Evolutionary conservation across 495 filamentous ascomycete species (phyloP), one percentile per base, ranked within the genome.

Genomic region (Aspergillus baeticus): DNA sequence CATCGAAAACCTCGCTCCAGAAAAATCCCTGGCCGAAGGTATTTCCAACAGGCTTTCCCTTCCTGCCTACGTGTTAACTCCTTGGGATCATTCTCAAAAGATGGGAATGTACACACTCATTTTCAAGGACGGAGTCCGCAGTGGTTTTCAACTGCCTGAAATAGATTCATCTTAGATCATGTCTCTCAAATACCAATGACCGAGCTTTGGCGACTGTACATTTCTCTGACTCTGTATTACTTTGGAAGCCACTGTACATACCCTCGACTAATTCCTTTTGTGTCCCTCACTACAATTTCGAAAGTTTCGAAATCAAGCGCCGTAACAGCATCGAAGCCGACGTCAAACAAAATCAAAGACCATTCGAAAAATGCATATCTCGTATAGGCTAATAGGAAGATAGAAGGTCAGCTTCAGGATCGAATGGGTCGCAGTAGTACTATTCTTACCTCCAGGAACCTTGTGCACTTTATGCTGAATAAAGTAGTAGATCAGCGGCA

Each of bases 381-480:
- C n/a, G 94, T 98, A 69, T 99, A 99, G 20, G 94, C 94, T 97
- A 63, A 26, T 20, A 18, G 13, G 23, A 18, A 14, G 35, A 14
- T 3, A 10, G 15, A 50, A 8, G 0, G 31, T 57, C 35, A 57
- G 10, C n/a, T 43, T 43, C 21, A 14, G 26, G 7, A 21, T 18
- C 8, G 8, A 17, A 5, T 3, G 21, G 22, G 7, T 10, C 20
- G 23, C 20, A 42, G 21, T 21, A 26, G 2, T 35, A 51, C 8
- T 29, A 4, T 51, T 70, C 85, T 75, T 78, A 98, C 94, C 94
- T 85, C 94, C 94, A 38, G 95, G 74, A 56, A 98, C 84, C 59
- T 87, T 91, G 69, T 98, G 92, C 42, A 99, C 88, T 72, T 98
- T 99, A 77, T 99, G 94, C 66, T 99, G 95, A 62, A 99, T 96